Evolutionary conservation across 345 rosid genomes (phyloP).

Genomic region (Brassica nigra): DNA sequence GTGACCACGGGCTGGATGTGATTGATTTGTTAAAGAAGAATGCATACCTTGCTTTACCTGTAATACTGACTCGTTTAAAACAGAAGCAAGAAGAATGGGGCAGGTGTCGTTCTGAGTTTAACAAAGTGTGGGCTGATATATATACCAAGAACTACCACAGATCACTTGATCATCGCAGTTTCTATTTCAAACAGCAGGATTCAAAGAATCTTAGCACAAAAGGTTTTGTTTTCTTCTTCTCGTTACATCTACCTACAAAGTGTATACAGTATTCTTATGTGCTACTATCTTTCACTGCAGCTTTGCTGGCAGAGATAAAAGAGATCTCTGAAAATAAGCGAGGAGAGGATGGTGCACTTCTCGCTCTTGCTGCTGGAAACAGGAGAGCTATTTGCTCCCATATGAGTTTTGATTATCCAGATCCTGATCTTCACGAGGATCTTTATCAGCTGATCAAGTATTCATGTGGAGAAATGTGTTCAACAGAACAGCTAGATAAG

Average conservation of each 20-base stretch:
- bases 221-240: background rate
- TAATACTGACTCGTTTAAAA: background rate
- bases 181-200: conserved; percentile 1
- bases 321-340: background rate
- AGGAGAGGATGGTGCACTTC: background rate
- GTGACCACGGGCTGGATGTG: background rate
- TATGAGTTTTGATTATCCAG: conserved; percentile 77
- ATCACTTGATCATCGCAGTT: conserved; percentile 2
- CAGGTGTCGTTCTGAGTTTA: background rate
- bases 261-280: background rate
- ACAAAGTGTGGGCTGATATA: background rate
- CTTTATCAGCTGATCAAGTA: conserved; percentile 87
- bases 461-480: conserved; percentile 90
- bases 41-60: background rate
- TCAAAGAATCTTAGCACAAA: background rate
- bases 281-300: background rate
- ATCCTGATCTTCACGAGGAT: conserved; percentile 85
- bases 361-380: conserved; percentile 65
- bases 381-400: conserved; percentile 59
- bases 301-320: background rate
- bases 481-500: conserved; percentile 82
- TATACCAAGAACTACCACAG: background rate
- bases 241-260: background rate
- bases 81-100: background rate
- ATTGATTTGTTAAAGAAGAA: background rate